Conservation (phyloP, 768 basidiomycete species). For the Leucosporidium yakuticum region DNA sequence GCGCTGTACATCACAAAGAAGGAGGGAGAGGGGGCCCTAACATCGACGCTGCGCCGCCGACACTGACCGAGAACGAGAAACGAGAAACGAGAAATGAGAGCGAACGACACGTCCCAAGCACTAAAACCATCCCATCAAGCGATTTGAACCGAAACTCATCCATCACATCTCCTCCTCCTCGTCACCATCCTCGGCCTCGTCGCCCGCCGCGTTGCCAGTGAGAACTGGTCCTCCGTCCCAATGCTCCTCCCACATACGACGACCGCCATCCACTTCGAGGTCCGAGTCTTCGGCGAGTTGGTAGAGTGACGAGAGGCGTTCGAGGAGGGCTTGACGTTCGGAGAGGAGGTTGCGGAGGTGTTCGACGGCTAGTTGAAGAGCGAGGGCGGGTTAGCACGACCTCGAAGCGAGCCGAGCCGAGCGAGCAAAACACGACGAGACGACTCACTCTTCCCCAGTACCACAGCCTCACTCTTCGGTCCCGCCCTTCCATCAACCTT, state of each 20-base stretch:
- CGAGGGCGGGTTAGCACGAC: not conserved
- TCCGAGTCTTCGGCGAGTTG: conserved; percentile 41
- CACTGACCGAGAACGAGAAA: too few species aligned
- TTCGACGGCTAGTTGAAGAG: conserved; percentile 63
- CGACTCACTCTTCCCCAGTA: conserved; percentile 72
- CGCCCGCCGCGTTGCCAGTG: too few species aligned
- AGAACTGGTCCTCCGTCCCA: conserved; percentile 58
- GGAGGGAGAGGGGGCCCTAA: too few species aligned
- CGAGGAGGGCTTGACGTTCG: conserved; percentile 55
- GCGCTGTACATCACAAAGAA: too few species aligned
- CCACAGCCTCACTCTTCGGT: conserved; percentile 83
- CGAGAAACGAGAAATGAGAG: too few species aligned
- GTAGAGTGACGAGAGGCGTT: conserved; percentile 54
- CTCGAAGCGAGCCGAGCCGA: not conserved
- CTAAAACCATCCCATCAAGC: too few species aligned
- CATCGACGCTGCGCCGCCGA: too few species aligned
- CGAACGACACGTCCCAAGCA: too few species aligned
- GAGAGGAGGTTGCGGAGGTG: conserved; percentile 64
- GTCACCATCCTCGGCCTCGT: too few species aligned
- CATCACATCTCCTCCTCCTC: too few species aligned
- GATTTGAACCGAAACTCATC: too few species aligned
- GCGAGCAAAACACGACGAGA: conserved; percentile 5
- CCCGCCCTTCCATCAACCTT: conserved; percentile 77
- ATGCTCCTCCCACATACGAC: conserved; percentile 61
- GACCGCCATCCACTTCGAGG: not conserved